phyloP scores from a whole-genome alignment of 495 filamentous ascomycete genomes.

The Gamarada debralockiae region DNA sequence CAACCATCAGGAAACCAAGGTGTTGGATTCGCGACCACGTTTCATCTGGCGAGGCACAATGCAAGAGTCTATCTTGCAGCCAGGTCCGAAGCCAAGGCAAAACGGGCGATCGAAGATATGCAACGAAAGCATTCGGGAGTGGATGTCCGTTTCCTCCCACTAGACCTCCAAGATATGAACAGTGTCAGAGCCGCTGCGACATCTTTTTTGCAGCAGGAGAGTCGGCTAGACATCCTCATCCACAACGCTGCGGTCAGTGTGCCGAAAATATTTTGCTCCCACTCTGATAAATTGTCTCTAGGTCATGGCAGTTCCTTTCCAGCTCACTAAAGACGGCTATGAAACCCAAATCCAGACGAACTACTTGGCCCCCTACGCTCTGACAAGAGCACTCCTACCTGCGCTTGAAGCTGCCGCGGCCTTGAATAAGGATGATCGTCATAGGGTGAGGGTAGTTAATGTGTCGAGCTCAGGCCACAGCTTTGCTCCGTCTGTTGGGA shows the following conservation, averaged over 20 bases:
- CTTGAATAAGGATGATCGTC: neutral
- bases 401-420: neutral
- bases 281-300: too few species aligned
- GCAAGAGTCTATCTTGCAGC: neutral
- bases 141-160: neutral
- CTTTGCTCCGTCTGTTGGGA: neutral
- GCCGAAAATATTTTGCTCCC: too few species aligned
- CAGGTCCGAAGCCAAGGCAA: neutral
- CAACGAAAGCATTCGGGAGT: neutral
- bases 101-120: neutral
- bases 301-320: conserved; percentile 17
- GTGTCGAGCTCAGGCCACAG: conserved; percentile 3
- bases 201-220: neutral
- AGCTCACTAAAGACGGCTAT: conserved; percentile 23
- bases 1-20: too few species aligned
- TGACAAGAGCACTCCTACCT: conserved; percentile 38
- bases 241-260: too few species aligned
- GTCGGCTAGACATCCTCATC: neutral
- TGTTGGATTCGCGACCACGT: neutral
- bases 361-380: conserved; percentile 42
- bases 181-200: neutral
- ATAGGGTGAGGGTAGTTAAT: conserved; percentile 7
- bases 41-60: neutral
- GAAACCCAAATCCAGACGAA: conserved; percentile 51
- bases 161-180: neutral